Base-by-base conservation (phyloP, 2,329 filamentous ascomycete genomes). In the Sclerotinia subarctica region DNA sequence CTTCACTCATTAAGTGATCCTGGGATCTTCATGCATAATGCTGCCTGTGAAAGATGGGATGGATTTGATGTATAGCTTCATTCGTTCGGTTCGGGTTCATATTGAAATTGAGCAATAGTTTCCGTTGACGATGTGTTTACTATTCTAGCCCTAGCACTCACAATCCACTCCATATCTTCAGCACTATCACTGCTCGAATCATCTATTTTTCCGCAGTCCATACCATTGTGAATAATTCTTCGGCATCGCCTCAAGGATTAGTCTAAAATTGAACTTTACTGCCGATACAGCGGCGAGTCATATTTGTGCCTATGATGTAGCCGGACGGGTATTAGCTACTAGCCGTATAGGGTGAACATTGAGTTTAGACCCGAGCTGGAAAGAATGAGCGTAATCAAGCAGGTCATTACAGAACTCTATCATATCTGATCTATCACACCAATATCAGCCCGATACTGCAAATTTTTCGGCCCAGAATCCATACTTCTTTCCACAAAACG, bases 401-500 rank as follows among this genome's bases (percentile, higher is more conserved):
- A 38, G 2, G 11, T n/a, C 32, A 17, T 2, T 19, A 10, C 13
- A n/a, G n/a, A n/a, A 1, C 35, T 42, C 24, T 24, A n/a, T 57
- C 32, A 10, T 38, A 57, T 42, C 32, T 24, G 54, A 57, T 42
- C 21, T 57, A 38, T 57, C 54, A 57, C 15, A 15, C 8, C 8
- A 35, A 35, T 35, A 35, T 57, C 13, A 42, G 11, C 32, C 54
- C 21, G 54, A 57, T 57, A 57, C 54, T 57, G 54, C 54, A 57
- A 19, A 24, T 38, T 8, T 19, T 21, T 57, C 54, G 32, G 54
- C 21, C 35, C 35, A n/a, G 54, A 26, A 35, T 6, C 54, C n/a
- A n/a, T 42, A 57, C 35, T 17, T 57, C 5, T 13, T 11, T 38
- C 15, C 29, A 5, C 8, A 56, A 38, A 56, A 15, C 38, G 13